Base-by-base conservation (phyloP, 2,329 filamentous ascomycete genomes). In the Neurospora sp. region DNA sequence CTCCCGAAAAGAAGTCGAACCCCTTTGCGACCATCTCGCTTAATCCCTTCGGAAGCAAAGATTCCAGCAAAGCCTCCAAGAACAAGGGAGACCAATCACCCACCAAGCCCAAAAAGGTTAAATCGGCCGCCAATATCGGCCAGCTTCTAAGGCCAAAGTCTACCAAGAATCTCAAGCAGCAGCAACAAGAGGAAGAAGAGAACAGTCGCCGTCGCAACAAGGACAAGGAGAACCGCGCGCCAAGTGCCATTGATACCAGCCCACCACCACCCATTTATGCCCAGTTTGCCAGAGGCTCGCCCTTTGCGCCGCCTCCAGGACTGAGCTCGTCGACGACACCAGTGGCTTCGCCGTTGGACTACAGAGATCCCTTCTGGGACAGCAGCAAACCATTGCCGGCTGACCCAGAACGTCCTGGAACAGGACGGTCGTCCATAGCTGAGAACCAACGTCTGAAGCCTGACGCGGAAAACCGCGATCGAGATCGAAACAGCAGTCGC, bases 211-310 rank as follows among this genome's bases (percentile, higher is more conserved):
- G 79, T 38, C 90, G 87, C 75, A 90, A 95, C 77, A 96, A 97
- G 76, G 90, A 95, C 78, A 97, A 97, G 80, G 93, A 97, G 80
- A 97, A 97, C 78, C 86, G 85, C 69, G 90, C 87, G 39, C 92
- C 68, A 71, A 67, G 33, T 39, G 17, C 71, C 5, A 71, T 68
- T 42, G 73, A 73, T 69, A 62, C 70, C 43, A 70, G 72, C 4
- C 73, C 80, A 10, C 84, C 86, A 19, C 89, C 91, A 1, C 93
- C 94, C 33, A 93, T 95, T 70, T 97, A 92, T 84, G 88, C 91
- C 15, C 90, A 96, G 76, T 96, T 95, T 77, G 81, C 82, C 66
- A 83, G 79, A 3, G 52, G 52, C 3, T 72, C 52, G 52, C 52
- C 52, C 52, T 62, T 62, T 62, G 52, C 52, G 15, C 52, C 28